These are phyloP conservation scores for Yamadazyma songkhlaensis DNA, from an alignment of 1,139 yeast genomes.

Conservation along the genomic window DNA sequence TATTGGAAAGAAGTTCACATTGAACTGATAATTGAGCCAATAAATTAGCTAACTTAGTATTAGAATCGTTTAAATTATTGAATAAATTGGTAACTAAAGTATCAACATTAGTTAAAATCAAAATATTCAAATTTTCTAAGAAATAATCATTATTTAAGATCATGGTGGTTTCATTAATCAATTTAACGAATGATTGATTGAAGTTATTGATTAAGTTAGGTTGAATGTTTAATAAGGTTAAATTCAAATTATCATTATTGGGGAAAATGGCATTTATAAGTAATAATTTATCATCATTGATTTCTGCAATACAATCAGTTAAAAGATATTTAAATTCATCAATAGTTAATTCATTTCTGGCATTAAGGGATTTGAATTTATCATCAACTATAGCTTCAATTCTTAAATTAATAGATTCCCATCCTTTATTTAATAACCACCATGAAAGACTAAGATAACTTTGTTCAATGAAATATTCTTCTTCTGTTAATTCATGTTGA, in stretches of 20 bases:
- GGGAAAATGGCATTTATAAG: conserved; percentile 39
- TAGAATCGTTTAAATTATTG: conserved; percentile 9
- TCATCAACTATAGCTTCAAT: conserved; percentile 58
- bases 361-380: conserved; percentile 63
- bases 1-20: conserved; percentile 52
- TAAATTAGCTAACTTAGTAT: conserved; percentile 63
- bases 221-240: conserved; percentile 44
- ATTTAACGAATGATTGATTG: conserved; percentile 41
- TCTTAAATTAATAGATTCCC: conserved; percentile 55
- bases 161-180: conserved; percentile 43
- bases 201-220: conserved; percentile 41
- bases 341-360: conserved; percentile 66
- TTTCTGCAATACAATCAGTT: conserved; percentile 16
- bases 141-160: conserved; percentile 33
- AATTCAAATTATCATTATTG: conserved; percentile 38
- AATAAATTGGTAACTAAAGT: conserved; percentile 30
- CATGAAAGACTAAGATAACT: conserved; percentile 85
- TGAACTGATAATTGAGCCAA: conserved; percentile 69
- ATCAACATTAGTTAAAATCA: conserved; percentile 27
- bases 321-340: conserved; percentile 48
- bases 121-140: conserved; percentile 25
- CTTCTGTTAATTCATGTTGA: conserved; percentile 2
- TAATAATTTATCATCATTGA: conserved; percentile 19
- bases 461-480: conserved; percentile 64
- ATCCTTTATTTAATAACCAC: conserved; percentile 92